These are phyloP conservation scores for Petunia axillaris DNA, from an alignment of 257 asterid genomes.

Conservation along the genomic window DNA sequence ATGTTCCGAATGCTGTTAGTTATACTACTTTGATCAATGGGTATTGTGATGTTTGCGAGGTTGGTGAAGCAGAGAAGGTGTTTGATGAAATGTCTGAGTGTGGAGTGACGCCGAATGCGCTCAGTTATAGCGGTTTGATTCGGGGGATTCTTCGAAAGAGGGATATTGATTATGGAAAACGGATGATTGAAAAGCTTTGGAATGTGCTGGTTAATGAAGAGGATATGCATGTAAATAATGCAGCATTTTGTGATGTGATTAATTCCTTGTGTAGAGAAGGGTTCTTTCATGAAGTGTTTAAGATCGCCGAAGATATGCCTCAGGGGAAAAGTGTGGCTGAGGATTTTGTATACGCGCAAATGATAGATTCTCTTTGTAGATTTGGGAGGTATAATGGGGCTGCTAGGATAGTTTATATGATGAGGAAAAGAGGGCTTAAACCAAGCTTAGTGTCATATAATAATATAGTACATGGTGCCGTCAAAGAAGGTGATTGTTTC, in stretches of 20 bases:
- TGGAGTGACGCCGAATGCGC: slow-evolving; percentile 54
- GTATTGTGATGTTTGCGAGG: slow-evolving; percentile 57
- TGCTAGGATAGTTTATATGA: slow-evolving; percentile 82
- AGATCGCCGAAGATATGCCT: slow-evolving; percentile 77
- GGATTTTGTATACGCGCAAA: slow-evolving; percentile 70
- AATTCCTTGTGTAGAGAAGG: slow-evolving; percentile 79
- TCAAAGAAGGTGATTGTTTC: slow-evolving; percentile 65
- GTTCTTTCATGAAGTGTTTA: slow-evolving; percentile 67
- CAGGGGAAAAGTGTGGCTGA: slow-evolving; percentile 62
- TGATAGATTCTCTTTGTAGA: slow-evolving; percentile 75
- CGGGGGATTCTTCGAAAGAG: slow-evolving; percentile 53
- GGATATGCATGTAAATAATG: slow-evolving; percentile 53
- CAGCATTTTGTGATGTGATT: slow-evolving; percentile 69
- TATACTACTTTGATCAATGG: slow-evolving; percentile 76
- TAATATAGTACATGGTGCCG: slow-evolving; percentile 72
- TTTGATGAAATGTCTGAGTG: slow-evolving; percentile 71
- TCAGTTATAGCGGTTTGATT: slow-evolving; percentile 60
- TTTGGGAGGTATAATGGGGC: slow-evolving; percentile 81
- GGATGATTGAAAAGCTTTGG: slow-evolving; percentile 58
- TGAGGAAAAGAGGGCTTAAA: slow-evolving; percentile 70
- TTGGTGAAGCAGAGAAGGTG: slow-evolving; percentile 58
- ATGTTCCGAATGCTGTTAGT: slow-evolving; percentile 63
- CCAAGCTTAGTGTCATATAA: slow-evolving; percentile 72
- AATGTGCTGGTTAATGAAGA: slow-evolving; percentile 50
- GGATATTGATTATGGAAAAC: slow-evolving; percentile 54